Evolutionary conservation across 148 eudicot species (phyloP), one percentile per base, ranked within the genome.

Genomic region (Vaccinium macrocarpon): DNA sequence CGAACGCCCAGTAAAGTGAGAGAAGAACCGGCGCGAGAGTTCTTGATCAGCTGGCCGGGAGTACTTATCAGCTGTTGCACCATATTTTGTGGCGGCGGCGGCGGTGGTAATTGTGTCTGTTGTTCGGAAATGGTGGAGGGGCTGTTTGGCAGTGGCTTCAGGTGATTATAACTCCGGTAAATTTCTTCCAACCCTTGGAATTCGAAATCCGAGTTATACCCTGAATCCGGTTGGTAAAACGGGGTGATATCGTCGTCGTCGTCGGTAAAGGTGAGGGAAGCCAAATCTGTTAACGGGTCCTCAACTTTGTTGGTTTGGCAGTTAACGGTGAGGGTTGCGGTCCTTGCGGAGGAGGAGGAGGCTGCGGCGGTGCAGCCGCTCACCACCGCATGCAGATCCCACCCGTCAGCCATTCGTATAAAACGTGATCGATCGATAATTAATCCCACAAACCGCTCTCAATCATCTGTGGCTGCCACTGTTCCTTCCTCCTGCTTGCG

Each of bases 371-470:
- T 25, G 84, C 81, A 81, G 79, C 92, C 82, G 80, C 86, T 84
- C 82, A 89, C 92, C 86, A 90, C 92, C 80, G 92, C 92, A 57
- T 86, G 80, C 75, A 90, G 75, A 85, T 90, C 91, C 92, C 92
- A 89, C n/a, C 76, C 91, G 25, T 90, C 89, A 46, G 83, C 86
- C 89, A 89, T 88, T 23, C 2, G 38, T 15, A 32, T 6, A 15
- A 12, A 0, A 1, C 68, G 75, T 7, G 5, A 53, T 27, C 35
- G 73, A 68, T 16, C 25, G 62, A 52, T 42, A 42, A 42, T 42
- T 42, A 35, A 57, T 38, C 16, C 18, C 80, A 76, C 80, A 49
- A 12, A 76, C 80, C 8, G 53, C 25, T 21, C 56, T 76, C 59
- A 4, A 27, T 77, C 42, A 38, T 35, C 50, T 73, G 29, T n/a